Evolutionary conservation across 2,329 filamentous ascomycete species (phyloP).

Genomic region (Mycosphaerella sp.): DNA sequence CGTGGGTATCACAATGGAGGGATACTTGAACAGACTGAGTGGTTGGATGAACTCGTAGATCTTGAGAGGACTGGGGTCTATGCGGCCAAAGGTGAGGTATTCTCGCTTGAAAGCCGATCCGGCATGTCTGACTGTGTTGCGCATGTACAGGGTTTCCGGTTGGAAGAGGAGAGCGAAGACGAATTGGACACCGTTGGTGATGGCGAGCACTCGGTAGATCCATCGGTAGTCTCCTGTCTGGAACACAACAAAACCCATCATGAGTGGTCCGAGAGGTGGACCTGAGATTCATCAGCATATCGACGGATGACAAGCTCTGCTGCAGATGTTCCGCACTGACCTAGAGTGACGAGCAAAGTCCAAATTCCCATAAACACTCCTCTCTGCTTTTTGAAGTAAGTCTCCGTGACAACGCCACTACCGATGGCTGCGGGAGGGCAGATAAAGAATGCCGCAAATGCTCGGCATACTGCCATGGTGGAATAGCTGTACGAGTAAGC

Average conservation of each 20-base stretch:
- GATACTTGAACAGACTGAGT: slow-evolving; percentile 41
- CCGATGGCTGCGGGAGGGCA: slow-evolving; percentile 50
- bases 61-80: slow-evolving; percentile 48
- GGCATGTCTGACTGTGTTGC: slow-evolving; percentile 34
- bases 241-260: slow-evolving; percentile 44
- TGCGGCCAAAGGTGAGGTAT: slow-evolving; percentile 44
- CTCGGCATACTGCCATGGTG: slow-evolving; percentile 48
- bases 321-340: too few species aligned
- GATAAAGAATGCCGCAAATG: slow-evolving; percentile 53
- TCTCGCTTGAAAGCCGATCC: slow-evolving; percentile 42
- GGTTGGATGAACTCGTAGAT: slow-evolving; percentile 50
- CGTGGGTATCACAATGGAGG: slow-evolving; percentile 48
- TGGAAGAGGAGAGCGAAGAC: slow-evolving; percentile 52
- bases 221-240: slow-evolving; percentile 49
- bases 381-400: slow-evolving; percentile 52
- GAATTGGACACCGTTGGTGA: slow-evolving; percentile 53
- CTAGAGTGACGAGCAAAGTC: slow-evolving; percentile 49
- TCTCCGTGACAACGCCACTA: slow-evolving; percentile 53
- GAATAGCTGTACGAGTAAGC: slow-evolving; percentile 46
- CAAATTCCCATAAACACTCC: slow-evolving; percentile 54
- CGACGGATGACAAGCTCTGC: too few species aligned
- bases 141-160: slow-evolving; percentile 52
- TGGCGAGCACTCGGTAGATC: slow-evolving; percentile 55
- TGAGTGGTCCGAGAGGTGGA: slow-evolving; percentile 40
- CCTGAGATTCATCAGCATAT: slow-evolving; percentile 6